Evolutionary conservation across 768 basidiomycete species (phyloP).

Genomic region (Leccinum subgranulosum): DNA sequence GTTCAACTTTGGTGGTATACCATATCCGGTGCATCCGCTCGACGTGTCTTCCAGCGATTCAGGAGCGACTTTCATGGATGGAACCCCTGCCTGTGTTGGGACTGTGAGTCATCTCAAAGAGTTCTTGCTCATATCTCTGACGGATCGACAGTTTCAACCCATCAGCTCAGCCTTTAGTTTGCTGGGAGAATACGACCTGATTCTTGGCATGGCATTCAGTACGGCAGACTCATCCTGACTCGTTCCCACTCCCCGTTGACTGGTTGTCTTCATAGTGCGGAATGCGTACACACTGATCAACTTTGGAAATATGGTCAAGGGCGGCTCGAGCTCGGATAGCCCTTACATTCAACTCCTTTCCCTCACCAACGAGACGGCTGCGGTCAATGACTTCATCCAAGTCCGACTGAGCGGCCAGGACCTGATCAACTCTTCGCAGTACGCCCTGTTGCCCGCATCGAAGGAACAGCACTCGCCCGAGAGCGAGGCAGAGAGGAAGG

Average conservation of each 20-base stretch:
- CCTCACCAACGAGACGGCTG: constrained; percentile 47
- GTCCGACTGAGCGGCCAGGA: constrained; percentile 59
- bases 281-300: constrained; percentile 71
- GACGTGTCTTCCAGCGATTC: constrained; percentile 64
- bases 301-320: constrained; percentile 66
- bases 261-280: constrained; percentile 49
- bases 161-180: constrained; percentile 78
- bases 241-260: constrained; percentile 4
- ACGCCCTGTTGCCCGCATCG: constrained; percentile 56
- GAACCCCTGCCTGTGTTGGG: constrained; percentile 62
- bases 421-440: constrained; percentile 50
- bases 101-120: constrained; percentile 44
- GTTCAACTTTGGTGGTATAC: constrained; percentile 65
- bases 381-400: constrained; percentile 64
- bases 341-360: constrained; percentile 74
- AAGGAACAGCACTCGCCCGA: constrained; percentile 64
- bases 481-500: constrained; percentile 62
- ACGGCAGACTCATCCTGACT: constrained; percentile 24
- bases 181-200: constrained; percentile 77
- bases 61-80: constrained; percentile 37
- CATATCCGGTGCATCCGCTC: constrained; percentile 73
- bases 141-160: constrained; percentile 65
- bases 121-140: constrained; percentile 4
- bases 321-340: constrained; percentile 42
- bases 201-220: constrained; percentile 81